phyloP scores from a whole-genome alignment of 2,329 filamentous ascomycete species.

The Rasamsonia emersonii region DNA sequence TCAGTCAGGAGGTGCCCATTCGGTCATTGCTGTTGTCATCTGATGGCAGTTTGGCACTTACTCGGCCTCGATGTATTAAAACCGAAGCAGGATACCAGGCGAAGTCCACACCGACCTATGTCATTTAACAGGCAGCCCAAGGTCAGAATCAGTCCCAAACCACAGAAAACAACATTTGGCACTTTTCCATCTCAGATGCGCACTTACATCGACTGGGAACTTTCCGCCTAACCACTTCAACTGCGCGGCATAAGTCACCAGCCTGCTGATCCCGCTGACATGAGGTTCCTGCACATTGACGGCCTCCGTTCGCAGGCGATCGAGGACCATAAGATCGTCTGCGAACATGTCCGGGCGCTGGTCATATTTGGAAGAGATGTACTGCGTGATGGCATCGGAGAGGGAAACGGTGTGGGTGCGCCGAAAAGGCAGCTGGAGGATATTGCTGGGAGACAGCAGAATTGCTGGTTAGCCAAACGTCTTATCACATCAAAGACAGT shows the following conservation, averaged over 20 bases:
- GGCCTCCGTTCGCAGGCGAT: slow-evolving; percentile 74
- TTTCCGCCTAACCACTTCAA: slow-evolving; percentile 89
- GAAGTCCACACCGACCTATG: slow-evolving; percentile 83
- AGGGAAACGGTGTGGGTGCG: slow-evolving; percentile 72
- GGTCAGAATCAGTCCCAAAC: slow-evolving; percentile 1
- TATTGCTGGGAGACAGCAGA: slow-evolving; percentile 26
- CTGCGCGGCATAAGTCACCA: slow-evolving; percentile 88
- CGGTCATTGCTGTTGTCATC: not conserved
- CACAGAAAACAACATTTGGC: slow-evolving; percentile 1
- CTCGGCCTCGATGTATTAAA: slow-evolving; percentile 72
- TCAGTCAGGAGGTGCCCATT: too few relatives aligned
- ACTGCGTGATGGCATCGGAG: slow-evolving; percentile 76
- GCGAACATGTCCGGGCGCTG: slow-evolving; percentile 97
- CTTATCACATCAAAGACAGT: not conserved
- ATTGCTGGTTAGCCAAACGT: slow-evolving; percentile 5
- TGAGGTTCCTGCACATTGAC: slow-evolving; percentile 84
- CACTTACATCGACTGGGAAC: slow-evolving; percentile 80
- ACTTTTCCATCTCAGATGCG: not conserved
- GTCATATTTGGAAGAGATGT: slow-evolving; percentile 97
- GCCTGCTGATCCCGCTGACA: slow-evolving; percentile 71
- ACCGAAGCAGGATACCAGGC: slow-evolving; percentile 91
- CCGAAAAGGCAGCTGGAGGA: slow-evolving; percentile 76
- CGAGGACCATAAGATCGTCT: slow-evolving; percentile 78
- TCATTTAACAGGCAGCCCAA: slow-evolving; percentile 5
- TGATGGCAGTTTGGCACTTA: slow-evolving; percentile 16